These are phyloP conservation scores for Heritiera littoralis DNA, from an alignment of 345 rosid species.

Conservation along the genomic window DNA sequence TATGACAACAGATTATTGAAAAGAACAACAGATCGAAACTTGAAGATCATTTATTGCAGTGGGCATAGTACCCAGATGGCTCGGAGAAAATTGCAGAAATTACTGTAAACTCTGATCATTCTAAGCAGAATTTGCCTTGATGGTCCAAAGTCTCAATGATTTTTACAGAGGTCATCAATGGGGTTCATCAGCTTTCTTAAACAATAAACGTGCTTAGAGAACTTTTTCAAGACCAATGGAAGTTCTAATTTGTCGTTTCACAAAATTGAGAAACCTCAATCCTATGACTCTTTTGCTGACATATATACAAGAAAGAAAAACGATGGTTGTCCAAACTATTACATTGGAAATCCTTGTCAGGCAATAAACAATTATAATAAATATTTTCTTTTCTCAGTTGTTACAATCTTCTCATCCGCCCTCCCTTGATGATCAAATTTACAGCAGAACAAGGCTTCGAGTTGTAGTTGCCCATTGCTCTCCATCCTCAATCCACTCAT, in stretches of 20 bases:
- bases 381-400: neutral
- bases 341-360: constrained; percentile 1
- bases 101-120: no score
- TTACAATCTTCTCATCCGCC: neutral
- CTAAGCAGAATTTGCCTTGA: no score
- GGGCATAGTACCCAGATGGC: no score
- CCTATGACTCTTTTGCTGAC: neutral
- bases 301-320: neutral
- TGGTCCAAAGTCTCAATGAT: neutral
- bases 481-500: neutral
- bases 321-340: neutral
- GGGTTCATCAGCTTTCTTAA: neutral
- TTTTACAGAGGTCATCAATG: neutral
- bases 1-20: no score
- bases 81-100: no score
- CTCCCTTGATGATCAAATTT: neutral
- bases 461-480: neutral
- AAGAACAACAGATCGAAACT: no score
- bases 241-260: neutral
- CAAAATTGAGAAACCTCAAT: constrained; percentile 1
- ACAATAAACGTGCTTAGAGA: neutral
- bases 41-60: no score
- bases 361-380: constrained; percentile 8
- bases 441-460: neutral
- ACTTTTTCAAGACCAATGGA: neutral